Evolutionary conservation across 805 yeast species (phyloP), one percentile per base, ranked within the genome.

Genomic region (Candida insectorum): DNA sequence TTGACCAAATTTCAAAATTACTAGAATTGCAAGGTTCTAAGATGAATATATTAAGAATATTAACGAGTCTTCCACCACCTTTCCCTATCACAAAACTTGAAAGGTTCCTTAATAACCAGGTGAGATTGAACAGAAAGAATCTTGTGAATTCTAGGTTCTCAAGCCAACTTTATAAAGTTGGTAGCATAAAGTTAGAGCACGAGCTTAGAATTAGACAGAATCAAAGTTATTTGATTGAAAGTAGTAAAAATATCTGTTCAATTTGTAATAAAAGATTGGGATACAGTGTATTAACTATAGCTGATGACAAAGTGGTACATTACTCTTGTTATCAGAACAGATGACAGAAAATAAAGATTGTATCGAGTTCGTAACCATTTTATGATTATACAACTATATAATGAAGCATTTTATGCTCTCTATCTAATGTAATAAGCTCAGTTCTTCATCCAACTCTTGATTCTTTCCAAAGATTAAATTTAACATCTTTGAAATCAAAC

Each of bases 231-330:
- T 2, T 51, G 43, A 29, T 72, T 9, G 69, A 72, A 10, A 62
- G 67, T 13, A 56, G 56, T 11, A 53, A 49, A 22, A 61, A 69
- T 22, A 53, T 52, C n/a, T 86, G 95, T 51, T 47, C 56, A 2
- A 65, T 77, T 12, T 86, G 95, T 55, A 58, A 63, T 15, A 79
- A 77, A 44, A 53, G 62, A 9, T 58, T 82, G 21, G 81, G 80
- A 3, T 66, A 65, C 40, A 68, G 75, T 29, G 75, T 81, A 1
- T 56, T 79, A 20, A 64, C 76, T 28, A 70, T 71, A 16, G 73
- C 73, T 0, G 61, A 67, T 28, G 60, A 58, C 17, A 50, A 55
- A 3, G 65, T 75, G 4, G 70, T 76, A 4, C 86, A 80, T 49
- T 81, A 75, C 45, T 79, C 79, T 2, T 79, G 86, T 60, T 39